These are phyloP conservation scores for Trichoderma sp. DNA, from an alignment of 2,329 filamentous ascomycete genomes.

Conservation along the genomic window DNA sequence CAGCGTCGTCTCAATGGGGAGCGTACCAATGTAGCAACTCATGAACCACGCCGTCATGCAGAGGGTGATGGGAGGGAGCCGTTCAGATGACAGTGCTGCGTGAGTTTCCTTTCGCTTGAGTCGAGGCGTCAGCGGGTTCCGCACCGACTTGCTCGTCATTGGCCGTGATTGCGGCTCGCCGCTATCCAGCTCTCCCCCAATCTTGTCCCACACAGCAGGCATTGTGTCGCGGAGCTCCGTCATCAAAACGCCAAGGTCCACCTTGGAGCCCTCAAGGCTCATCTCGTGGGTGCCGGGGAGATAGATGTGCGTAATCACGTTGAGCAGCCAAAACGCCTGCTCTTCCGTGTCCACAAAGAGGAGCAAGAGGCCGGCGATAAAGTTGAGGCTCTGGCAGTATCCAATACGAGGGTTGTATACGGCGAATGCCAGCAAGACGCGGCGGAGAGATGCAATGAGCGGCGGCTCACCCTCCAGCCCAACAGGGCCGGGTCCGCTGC, in stretches of 20 bases:
- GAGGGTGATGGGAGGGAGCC: constrained; percentile 83
- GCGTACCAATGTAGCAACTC: constrained; percentile 89
- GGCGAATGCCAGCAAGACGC: constrained; percentile 84
- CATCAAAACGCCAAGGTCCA: constrained; percentile 93
- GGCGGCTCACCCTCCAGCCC: constrained; percentile 59
- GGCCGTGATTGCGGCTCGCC: constrained; percentile 37
- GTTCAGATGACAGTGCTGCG: constrained; percentile 42
- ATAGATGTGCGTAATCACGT: constrained; percentile 84
- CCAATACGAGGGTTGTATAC: constrained; percentile 88
- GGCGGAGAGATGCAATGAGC: constrained; percentile 76
- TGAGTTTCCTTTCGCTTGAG: constrained; percentile 40
- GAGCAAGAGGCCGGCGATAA: constrained; percentile 83
- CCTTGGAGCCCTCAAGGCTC: constrained; percentile 85
- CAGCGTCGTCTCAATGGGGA: constrained; percentile 87
- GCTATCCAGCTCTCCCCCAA: constrained; percentile 70
- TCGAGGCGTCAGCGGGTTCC: constrained; percentile 34
- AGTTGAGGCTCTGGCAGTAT: constrained; percentile 95
- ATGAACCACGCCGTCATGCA: constrained; percentile 98
- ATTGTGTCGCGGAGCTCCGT: constrained; percentile 76
- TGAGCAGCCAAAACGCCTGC: constrained; percentile 87
- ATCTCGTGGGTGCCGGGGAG: constrained; percentile 90
- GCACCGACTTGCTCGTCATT: constrained; percentile 35
- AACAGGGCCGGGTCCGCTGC: constrained; percentile 35
- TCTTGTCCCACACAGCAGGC: constrained; percentile 81
- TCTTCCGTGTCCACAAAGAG: constrained; percentile 87